phyloP scores from a whole-genome alignment of 2,329 filamentous ascomycete genomes.

The Tolypocladium amazonense region DNA sequence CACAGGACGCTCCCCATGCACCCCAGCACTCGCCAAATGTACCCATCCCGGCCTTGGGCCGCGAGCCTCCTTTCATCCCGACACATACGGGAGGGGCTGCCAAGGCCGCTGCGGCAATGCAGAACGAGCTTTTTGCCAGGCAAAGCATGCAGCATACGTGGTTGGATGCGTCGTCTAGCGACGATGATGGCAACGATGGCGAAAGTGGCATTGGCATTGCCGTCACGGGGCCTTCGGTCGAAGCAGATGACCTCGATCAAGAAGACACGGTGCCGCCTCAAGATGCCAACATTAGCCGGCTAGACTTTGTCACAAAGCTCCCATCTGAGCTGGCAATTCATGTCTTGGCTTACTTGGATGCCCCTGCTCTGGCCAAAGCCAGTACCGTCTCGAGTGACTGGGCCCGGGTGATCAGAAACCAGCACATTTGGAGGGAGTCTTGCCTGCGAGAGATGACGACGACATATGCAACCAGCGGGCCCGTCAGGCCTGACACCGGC shows the following conservation, averaged over 20 bases:
- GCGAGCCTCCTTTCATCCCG: constrained; percentile 50
- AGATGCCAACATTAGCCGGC: constrained; percentile 34
- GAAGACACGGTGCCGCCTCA: constrained; percentile 18
- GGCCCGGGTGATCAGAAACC: constrained; percentile 35
- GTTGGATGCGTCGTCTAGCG: constrained; percentile 26
- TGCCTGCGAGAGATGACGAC: constrained; percentile 50
- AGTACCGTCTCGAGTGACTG: constrained; percentile 41
- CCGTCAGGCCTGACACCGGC: constrained; percentile 41
- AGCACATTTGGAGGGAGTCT: constrained; percentile 53
- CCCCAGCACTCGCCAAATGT: constrained; percentile 17
- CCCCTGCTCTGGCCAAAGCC: constrained; percentile 35
- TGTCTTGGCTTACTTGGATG: constrained; percentile 46
- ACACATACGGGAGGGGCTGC: constrained; percentile 49
- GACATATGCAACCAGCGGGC: constrained; percentile 47
- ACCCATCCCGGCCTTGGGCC: constrained; percentile 38
- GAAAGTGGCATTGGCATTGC: constrained; percentile 57
- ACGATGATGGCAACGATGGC: constrained; percentile 40
- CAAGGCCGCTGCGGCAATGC: constrained; percentile 48
- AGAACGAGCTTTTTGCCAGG: constrained; percentile 38
- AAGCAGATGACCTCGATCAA: constrained; percentile 23
- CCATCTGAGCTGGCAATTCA: constrained; percentile 50
- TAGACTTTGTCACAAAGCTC: constrained; percentile 47
- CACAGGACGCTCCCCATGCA: constrained; percentile 15
- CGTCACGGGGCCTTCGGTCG: constrained; percentile 31
- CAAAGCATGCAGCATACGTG: constrained; percentile 28